These are phyloP conservation scores for Salvia hispanica DNA, from an alignment of 257 asterid species.

Conservation along the genomic window DNA sequence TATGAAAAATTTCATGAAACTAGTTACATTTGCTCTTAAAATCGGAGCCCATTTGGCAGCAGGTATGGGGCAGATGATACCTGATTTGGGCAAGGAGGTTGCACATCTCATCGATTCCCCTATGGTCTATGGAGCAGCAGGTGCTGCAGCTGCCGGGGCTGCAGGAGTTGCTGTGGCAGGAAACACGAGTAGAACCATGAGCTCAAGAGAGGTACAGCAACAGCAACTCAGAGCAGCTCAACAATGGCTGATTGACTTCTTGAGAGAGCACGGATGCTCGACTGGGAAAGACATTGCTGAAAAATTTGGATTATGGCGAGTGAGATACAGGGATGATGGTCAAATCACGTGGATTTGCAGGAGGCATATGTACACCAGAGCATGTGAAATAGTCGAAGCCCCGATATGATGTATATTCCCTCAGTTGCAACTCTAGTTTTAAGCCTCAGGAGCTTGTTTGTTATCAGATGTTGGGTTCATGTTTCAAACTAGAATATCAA, in stretches of 20 bases:
- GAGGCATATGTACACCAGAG: constrained; percentile 73
- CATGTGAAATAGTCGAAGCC: constrained; percentile 61
- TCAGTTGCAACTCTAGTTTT: constrained; percentile 1
- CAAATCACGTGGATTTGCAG: constrained; percentile 85
- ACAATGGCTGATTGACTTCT: constrained; percentile 74
- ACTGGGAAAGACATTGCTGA: constrained; percentile 79
- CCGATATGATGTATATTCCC: constrained; percentile 47
- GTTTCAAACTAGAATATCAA: constrained; percentile 13
- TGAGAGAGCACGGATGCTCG: constrained; percentile 66
- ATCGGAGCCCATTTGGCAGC: constrained; percentile 90
- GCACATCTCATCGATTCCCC: constrained; percentile 69
- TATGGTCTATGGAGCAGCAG: constrained; percentile 60
- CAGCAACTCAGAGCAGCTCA: constrained; percentile 66
- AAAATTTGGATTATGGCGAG: constrained; percentile 75
- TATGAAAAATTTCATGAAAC: constrained; percentile 71
- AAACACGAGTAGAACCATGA: constrained; percentile 44
- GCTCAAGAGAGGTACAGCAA: constrained; percentile 52
- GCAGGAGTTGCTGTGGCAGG: constrained; percentile 62
- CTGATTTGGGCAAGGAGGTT: constrained; percentile 83
- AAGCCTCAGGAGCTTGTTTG: background rate
- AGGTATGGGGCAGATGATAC: constrained; percentile 93
- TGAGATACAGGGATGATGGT: constrained; percentile 74
- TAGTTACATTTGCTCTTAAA: constrained; percentile 80
- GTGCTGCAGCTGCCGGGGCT: constrained; percentile 68
- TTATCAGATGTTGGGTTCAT: background rate